Base-by-base conservation (phyloP, 768 basidiomycete species). In the Lepiota venenata region DNA sequence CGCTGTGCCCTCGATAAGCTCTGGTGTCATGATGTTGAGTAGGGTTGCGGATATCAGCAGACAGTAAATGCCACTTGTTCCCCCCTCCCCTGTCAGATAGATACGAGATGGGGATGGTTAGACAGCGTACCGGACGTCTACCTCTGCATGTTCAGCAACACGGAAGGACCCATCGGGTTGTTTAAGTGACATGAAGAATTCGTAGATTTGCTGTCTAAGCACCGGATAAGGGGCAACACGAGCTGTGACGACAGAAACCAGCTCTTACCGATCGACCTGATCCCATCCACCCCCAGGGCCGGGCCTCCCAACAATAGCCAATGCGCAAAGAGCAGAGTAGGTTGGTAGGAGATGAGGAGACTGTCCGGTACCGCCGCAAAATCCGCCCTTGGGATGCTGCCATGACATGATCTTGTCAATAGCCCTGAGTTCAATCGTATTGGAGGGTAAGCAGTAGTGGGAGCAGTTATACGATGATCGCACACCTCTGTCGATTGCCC, bases 121-220 rank as follows among this genome's bases (percentile, higher is more conserved):
- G 43, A 15, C 11, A 46, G 70, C 78, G 52, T 59, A 93, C 91
- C 95, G 84, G 47, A 97, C 93, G 64, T 99, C 97, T 12, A 98
- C 88, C 68, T 99, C 97, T 12, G 85, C 91, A 50, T 92, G 82
- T 42, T 84, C 76, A 14, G 91, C 83, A 9, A 98, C 97, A 16
- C 89, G 77, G 69, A 98, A 98, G 0, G 93, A 93, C 0, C 97
- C 97, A 64, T 98, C 95, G 1, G 84, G 78, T 62, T 93, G 87
- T 66, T 99, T 99, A 58, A 98, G 69, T 0, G 88, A 85, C 83
- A 96, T 82, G 71, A 97, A 94, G 71, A 93, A 97, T 3, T 81
- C 69, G 67, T 98, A 96, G 63, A 95, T 77, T 58, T 82, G 86
- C 61, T 83, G 71, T 39, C 92, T 90, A 35, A 3, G 42, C n/a